Conservation (phyloP, 2,329 filamentous ascomycete genomes). For the Cladophialophora exuberans region DNA sequence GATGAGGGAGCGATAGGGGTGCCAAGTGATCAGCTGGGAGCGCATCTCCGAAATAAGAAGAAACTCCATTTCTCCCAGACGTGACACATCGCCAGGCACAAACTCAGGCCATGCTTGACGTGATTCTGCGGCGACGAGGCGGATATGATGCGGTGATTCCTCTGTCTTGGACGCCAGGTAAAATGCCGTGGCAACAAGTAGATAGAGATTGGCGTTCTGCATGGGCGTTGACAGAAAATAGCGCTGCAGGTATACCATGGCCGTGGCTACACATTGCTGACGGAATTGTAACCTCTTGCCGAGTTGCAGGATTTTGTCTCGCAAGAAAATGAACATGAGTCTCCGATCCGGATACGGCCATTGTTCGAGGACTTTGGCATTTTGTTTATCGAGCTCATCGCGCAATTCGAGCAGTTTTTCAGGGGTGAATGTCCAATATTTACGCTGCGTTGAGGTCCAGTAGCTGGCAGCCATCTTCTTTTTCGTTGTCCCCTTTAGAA, state of each 20-base stretch:
- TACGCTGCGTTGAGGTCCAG: constrained; percentile 91
- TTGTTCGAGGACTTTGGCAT: constrained; percentile 68
- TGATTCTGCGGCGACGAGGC: constrained; percentile 84
- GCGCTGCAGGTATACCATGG: constrained; percentile 90
- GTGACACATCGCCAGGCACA: constrained; percentile 74
- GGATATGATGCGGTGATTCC: constrained; percentile 94
- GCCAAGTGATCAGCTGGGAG: constrained; percentile 85
- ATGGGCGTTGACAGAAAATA: constrained; percentile 93
- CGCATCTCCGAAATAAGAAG: constrained; percentile 88
- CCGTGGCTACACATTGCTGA: constrained; percentile 91
- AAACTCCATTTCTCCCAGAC: constrained; percentile 93
- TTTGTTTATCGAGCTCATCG: constrained; percentile 76
- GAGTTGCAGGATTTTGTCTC: constrained; percentile 80
- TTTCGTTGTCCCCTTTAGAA: not conserved
- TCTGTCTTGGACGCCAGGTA: constrained; percentile 99
- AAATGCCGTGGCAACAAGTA: constrained; percentile 88
- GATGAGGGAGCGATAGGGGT: constrained; percentile 81
- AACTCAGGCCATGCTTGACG: constrained; percentile 83
- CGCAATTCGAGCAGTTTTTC: constrained; percentile 76
- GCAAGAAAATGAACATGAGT: constrained; percentile 88
- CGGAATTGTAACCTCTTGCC: constrained; percentile 81
- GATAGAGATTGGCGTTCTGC: constrained; percentile 87
- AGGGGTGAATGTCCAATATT: constrained; percentile 87
- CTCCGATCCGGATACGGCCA: constrained; percentile 81
- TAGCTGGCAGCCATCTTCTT: constrained; percentile 84